Evolutionary conservation across 768 basidiomycete species (phyloP).

Genomic region (Rhizopogon vesiculosus): DNA sequence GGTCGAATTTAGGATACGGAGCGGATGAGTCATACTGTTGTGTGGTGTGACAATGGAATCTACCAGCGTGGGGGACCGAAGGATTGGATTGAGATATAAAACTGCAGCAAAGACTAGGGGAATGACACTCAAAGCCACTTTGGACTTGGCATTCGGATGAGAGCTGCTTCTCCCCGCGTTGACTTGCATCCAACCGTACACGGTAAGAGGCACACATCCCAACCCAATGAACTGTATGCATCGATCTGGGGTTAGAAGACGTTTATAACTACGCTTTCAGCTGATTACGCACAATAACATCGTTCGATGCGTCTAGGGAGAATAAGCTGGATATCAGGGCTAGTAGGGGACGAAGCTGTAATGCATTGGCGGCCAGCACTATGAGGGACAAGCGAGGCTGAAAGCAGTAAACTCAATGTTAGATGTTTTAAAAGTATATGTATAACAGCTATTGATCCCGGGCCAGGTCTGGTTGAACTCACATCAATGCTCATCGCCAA

Average conservation of each 20-base stretch:
- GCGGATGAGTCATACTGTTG: conserved; percentile 45
- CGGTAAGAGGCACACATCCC: conserved; percentile 12
- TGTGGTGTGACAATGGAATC: conserved; percentile 49
- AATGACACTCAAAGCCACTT: conserved; percentile 3
- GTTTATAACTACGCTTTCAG: background rate
- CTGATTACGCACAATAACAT: conserved; percentile 15
- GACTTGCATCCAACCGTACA: conserved; percentile 7
- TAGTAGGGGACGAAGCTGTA: conserved; percentile 21
- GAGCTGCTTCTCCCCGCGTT: background rate
- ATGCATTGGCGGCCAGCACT: conserved; percentile 18
- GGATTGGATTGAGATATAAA: conserved; percentile 28
- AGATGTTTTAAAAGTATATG: background rate
- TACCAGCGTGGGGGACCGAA: conserved; percentile 55
- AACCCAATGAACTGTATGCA: conserved; percentile 18
- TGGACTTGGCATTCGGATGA: background rate
- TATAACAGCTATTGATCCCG: background rate
- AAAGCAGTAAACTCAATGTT: background rate
- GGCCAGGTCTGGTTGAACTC: conserved; percentile 12
- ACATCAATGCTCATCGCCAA: conserved; percentile 39
- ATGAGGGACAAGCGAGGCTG: conserved; percentile 20
- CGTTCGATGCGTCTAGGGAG: conserved; percentile 15
- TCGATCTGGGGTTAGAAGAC: background rate
- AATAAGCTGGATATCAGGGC: conserved; percentile 9
- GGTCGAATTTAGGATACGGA: conserved; percentile 64
- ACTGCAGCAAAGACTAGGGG: conserved; percentile 31